These are phyloP conservation scores for Microbotryomycetes sp. DNA, from an alignment of 1,284 basidiomycete species.

Conservation along the genomic window DNA sequence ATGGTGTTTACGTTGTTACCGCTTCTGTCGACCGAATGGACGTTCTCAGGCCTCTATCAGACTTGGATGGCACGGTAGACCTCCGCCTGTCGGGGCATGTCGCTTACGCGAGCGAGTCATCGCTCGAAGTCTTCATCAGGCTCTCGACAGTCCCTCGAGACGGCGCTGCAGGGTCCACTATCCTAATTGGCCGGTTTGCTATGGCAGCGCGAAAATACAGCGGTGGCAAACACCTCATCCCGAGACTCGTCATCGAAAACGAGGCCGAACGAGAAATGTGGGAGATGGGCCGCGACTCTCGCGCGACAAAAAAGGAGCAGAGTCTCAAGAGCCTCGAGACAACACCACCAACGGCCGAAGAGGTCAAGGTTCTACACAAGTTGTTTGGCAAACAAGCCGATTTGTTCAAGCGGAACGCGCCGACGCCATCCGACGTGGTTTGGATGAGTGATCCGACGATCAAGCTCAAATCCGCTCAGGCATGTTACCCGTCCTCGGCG, in stretches of 20 bases:
- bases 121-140: slow-evolving; percentile 41
- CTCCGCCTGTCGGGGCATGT: slow-evolving; percentile 34
- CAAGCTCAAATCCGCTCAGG: slow-evolving; percentile 20
- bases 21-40: slow-evolving; percentile 41
- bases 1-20: slow-evolving; percentile 42
- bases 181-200: slow-evolving; percentile 42
- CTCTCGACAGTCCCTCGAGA: slow-evolving; percentile 37
- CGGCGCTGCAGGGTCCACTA: slow-evolving; percentile 27
- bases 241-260: slow-evolving; percentile 34
- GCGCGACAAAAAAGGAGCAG: slow-evolving; percentile 23
- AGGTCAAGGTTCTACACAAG: slow-evolving; percentile 39
- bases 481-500: background rate
- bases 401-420: slow-evolving; percentile 24
- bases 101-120: slow-evolving; percentile 35
- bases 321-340: slow-evolving; percentile 17
- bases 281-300: slow-evolving; percentile 36
- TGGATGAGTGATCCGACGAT: slow-evolving; percentile 35
- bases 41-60: slow-evolving; percentile 30
- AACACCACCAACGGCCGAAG: slow-evolving; percentile 40
- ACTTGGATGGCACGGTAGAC: slow-evolving; percentile 33
- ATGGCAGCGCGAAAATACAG: slow-evolving; percentile 38
- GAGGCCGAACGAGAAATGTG: slow-evolving; percentile 37
- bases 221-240: slow-evolving; percentile 35
- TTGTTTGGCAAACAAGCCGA: slow-evolving; percentile 31
- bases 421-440: slow-evolving; percentile 22